Base-by-base conservation (phyloP, 108 stramenopile species). In the Nannochloropsis gaditana region DNA sequence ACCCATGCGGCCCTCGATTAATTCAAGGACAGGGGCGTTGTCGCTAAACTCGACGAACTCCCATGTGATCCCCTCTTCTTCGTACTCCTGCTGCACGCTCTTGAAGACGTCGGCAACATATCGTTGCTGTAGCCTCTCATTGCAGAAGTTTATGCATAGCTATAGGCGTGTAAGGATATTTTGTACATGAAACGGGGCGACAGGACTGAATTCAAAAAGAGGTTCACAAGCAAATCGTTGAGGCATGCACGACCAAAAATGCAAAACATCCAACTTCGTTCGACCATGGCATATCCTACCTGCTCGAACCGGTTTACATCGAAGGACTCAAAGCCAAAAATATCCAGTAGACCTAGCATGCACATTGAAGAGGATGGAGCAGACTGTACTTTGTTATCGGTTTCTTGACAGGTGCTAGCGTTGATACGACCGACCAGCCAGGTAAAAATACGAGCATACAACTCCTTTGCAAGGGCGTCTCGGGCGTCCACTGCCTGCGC, bases 391-490 rank as follows among this genome's bases (percentile, higher is more conserved):
- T n/a, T 15, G 19, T n/a, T n/a, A n/a, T 73, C 59, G 19, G 59
- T n/a, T 2, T 73, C 8, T 81, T 6, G 44, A 43, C 93, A 81
- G 47, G 97, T 89, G 43, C 84, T 80, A 45, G 42, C 90, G 86
- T 98, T 97, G 86, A 97, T 93, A 43, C 91, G 92, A 80, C 91
- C 85, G 1, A 98, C 96, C 80, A 97, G 90, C 86, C 91, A 97
- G 86, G 96, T 94, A 86, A 98, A 98, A 17, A 93, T 88, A n/a
- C 93, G 93, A 43, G 91, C 94, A 87, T 97, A 98, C 19, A 96
- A 91, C 45, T 94, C 93, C 92, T 98, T 98, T 86, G 96, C 96
- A 79, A 98, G 92, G 5, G 96, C 95, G 85, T 97, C 96, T 21
- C 93, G 89, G 41, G 94, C 94, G 86, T 96, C 96, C 42, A 90